phyloP scores from a whole-genome alignment of 73 alveolate species.

The Tetrahymena malaccensis region DNA sequence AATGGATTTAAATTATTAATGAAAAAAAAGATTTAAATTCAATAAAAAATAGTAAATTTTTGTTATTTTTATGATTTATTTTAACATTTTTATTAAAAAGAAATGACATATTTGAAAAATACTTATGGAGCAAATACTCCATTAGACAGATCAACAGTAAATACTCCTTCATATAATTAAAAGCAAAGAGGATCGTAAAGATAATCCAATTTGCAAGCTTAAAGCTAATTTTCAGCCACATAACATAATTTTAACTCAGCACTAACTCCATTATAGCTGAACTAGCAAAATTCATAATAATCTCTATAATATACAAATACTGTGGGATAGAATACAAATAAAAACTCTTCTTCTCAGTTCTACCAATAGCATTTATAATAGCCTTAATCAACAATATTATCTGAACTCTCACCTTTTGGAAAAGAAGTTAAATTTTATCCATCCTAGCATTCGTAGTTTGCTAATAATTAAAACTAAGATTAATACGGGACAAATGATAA shows the following conservation, averaged over 20 bases:
- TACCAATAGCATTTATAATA: not conserved
- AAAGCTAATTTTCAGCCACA: not conserved
- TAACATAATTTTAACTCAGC: not conserved
- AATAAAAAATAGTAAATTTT: not conserved
- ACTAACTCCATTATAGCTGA: not conserved
- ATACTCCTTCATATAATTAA: not conserved
- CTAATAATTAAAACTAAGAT: not conserved
- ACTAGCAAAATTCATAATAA: not conserved
- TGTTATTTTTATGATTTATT: not conserved
- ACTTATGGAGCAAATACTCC: not conserved
- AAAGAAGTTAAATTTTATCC: not conserved
- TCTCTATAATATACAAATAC: not conserved
- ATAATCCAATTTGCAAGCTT: not conserved
- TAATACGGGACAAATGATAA: not conserved
- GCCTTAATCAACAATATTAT: not conserved
- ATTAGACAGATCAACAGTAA: not conserved
- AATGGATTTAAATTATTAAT: conserved; percentile 36
- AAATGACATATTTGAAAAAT: not conserved
- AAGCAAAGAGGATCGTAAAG: not conserved
- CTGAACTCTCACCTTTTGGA: not conserved
- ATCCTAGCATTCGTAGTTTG: not conserved
- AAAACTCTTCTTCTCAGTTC: not conserved
- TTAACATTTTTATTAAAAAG: not conserved
- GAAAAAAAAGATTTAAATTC: conserved; percentile 13
- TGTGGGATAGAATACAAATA: not conserved